Percentiles rank a stretch among this genome's conserved stretches.
phyloP scores from a whole-genome alignment of 352 stramenopile species.

The Phytophthora sp. region DNA sequence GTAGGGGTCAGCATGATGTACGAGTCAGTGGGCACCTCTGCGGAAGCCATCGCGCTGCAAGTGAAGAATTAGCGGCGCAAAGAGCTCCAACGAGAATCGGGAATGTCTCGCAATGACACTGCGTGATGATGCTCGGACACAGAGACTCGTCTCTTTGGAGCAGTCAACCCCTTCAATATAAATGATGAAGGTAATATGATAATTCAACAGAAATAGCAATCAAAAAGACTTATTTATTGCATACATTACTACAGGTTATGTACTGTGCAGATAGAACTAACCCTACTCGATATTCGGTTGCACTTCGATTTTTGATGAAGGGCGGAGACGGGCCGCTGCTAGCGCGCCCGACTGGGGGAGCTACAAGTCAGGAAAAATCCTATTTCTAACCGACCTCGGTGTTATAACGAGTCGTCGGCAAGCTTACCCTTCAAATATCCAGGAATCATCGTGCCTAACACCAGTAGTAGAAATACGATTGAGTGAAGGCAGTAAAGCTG shows the following conservation, averaged over 20 bases:
- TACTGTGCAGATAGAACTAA: background rate
- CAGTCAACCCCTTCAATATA: no score
- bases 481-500: no score
- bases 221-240: no score
- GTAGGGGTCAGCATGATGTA: slow-evolving; percentile 69
- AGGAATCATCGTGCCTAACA: no score
- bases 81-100: slow-evolving; percentile 15
- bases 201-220: background rate
- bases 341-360: slow-evolving; percentile 7
- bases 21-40: slow-evolving; percentile 33
- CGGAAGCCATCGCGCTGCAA: slow-evolving; percentile 23
- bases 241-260: background rate
- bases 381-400: no score
- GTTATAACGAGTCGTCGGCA: no score
- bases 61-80: background rate
- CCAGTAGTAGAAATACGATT: no score
- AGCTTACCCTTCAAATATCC: no score
- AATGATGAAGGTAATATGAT: background rate
- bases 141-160: slow-evolving; percentile 7
- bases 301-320: slow-evolving; percentile 17
- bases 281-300: slow-evolving; percentile 13
- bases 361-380: no score
- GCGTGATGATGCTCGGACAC: slow-evolving; percentile 18
- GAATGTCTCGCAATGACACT: slow-evolving; percentile 28
- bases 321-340: background rate